Evolutionary conservation across 1,139 yeast genomes (phyloP), one percentile per base, ranked within the genome.

Genomic region (Diutina ranongensis): DNA sequence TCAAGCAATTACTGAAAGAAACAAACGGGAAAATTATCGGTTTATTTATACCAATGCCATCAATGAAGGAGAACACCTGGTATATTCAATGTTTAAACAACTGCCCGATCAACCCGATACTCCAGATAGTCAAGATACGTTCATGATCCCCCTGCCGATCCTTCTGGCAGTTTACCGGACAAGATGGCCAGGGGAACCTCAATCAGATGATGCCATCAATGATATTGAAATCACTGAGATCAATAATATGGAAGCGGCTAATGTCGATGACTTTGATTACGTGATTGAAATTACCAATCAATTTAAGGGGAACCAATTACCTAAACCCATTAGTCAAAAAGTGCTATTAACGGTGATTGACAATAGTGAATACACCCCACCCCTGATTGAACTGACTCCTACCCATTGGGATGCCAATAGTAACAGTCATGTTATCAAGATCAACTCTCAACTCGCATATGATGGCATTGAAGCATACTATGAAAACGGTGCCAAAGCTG

Each of bases 341-440:
- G 57, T 66, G 7, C 49, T 67, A 12, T 50, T 67, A 20, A 64
- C 67, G 1, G 55, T 71, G 0, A 59, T 71, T n/a, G 76, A 71
- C 49, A 71, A 69, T 50, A 45, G 52, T 3, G 72, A 67, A 46
- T 69, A 58, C 46, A 57, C 74, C 1, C 73, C 74, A 0, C 46
- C 54, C 2, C 65, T 72, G 7, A 54, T 63, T 0, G 72, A 67
- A 47, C 52, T 60, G 2, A 54, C 68, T 1, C 62, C 64, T 1
- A 52, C 62, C 5, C 55, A 62, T 0, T 57, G 62, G 32, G 52
- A 55, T 35, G 28, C 27, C 3, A 46, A 47, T 9, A 31, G 40
- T 7, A 46, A 47, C n/a, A 56, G 47, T 8, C 68, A 65, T 47
- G 57, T 63, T 3, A 53, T 71, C 27, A 71, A 71, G 49, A 54